Percentiles rank a stretch among this genome's conserved stretches.
Evolutionary conservation across 495 filamentous ascomycete genomes (phyloP).

Genomic region (Xylaria castorea): DNA sequence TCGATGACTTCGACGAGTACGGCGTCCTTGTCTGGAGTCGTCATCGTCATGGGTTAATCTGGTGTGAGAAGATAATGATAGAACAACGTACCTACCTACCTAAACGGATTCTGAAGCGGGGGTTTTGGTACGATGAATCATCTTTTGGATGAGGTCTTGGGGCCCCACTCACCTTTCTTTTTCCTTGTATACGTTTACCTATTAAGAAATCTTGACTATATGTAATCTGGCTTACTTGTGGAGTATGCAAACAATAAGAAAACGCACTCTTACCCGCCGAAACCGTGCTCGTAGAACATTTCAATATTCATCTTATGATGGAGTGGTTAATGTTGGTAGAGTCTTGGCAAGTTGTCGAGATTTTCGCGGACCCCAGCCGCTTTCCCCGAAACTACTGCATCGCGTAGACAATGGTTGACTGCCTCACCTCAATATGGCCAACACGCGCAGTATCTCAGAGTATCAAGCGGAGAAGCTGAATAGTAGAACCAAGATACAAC

Average conservation of each 20-base stretch:
- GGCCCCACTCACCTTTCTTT: slow-evolving; percentile 7
- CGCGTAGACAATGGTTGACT: not conserved
- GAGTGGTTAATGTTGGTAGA: not conserved
- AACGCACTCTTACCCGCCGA: not conserved
- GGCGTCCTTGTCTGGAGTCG: slow-evolving; percentile 9
- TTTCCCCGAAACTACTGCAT: not conserved
- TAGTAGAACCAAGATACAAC: no score
- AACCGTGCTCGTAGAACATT: not conserved
- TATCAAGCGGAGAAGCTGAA: no score
- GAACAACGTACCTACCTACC: not conserved
- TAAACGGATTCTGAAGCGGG: not conserved
- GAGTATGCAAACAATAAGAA: not conserved
- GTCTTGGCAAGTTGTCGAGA: not conserved
- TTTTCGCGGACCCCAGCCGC: not conserved
- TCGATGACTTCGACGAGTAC: slow-evolving; percentile 33
- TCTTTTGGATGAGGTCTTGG: not conserved
- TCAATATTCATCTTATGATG: not conserved
- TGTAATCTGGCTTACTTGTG: not conserved
- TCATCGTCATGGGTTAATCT: not conserved
- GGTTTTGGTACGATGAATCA: slow-evolving; percentile 13
- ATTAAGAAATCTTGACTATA: not conserved
- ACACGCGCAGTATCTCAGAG: no score
- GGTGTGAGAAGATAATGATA: not conserved
- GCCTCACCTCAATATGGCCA: not conserved
- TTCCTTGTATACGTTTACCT: not conserved